These are phyloP conservation scores for Microsporum ferrugineum DNA, from an alignment of 2,329 filamentous ascomycete genomes.

Conservation along the genomic window DNA sequence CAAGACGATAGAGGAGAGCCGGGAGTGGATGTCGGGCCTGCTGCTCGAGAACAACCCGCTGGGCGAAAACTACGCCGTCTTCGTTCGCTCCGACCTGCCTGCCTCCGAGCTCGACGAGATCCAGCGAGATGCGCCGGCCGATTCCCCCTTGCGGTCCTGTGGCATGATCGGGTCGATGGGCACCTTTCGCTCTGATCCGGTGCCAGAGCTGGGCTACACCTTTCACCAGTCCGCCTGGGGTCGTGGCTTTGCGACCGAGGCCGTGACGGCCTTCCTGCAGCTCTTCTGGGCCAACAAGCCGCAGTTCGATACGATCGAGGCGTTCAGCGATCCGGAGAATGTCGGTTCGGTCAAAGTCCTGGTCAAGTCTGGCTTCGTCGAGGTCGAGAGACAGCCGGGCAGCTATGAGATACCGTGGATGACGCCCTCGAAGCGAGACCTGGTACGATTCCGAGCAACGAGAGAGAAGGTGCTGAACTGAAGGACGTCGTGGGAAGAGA, in stretches of 20 bases:
- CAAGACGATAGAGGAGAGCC: constrained; percentile 1
- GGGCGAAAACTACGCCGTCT: neutral
- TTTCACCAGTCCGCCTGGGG: neutral
- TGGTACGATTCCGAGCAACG: neutral
- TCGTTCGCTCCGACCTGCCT: neutral
- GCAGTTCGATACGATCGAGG: neutral
- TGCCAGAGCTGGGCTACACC: neutral
- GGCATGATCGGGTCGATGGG: neutral
- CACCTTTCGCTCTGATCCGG: neutral
- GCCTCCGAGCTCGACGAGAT: neutral
- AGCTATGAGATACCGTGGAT: neutral
- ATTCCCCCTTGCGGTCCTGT: neutral
- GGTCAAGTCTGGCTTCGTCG: neutral
- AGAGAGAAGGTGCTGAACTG: neutral
- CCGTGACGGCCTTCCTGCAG: neutral
- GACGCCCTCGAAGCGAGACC: neutral
- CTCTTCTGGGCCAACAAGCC: constrained; percentile 1
- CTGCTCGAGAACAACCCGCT: constrained; percentile 1
- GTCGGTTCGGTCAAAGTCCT: neutral
- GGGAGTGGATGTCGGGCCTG: neutral
- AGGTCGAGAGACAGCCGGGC: neutral
- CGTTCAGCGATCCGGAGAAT: neutral
- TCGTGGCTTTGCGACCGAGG: constrained; percentile 1
- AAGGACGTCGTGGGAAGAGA: neutral
- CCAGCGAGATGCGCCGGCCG: neutral